Base-by-base conservation (phyloP, 768 basidiomycete genomes). In the Phallus indusiatus region DNA sequence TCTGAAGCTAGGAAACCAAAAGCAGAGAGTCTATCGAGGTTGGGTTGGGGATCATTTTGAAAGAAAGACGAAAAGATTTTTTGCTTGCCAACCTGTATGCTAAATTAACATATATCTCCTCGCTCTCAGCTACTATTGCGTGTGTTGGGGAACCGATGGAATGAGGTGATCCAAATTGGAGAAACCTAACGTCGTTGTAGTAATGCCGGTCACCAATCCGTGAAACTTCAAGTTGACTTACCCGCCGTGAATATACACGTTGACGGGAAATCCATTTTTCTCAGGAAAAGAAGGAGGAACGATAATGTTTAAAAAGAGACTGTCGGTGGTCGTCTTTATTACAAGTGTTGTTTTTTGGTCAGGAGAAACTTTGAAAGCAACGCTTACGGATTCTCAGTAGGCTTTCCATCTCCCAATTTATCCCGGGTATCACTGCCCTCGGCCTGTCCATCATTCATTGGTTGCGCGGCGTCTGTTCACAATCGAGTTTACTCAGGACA, bases 181-280 rank as follows among this genome's bases (percentile, higher is more conserved):
- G 77, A 66, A 87, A 88, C 11, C 88, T 89, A 22, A 21, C 35
- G 22, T 28, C 18, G 1, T 21, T 16, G 18, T 28, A n/a, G 12
- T 20, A 22, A 28, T 4, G 1, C 50, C 11, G 12, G 1, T 14
- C 9, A 37, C 36, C n/a, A n/a, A n/a, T 28, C 4, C 28, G 28
- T 28, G 7, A 36, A 21, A 57, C n/a, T 37, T n/a, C n/a, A n/a
- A n/a, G n/a, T n/a, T 16, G 28, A 18, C 73, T 17, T 66, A 85
- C 85, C 86, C 86, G 68, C 87, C 88, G 59, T 90, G 88, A 33
- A 90, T 83, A 70, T 87, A 90, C 2, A 89, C 77, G 60, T 78
- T 84, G 56, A 89, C 86, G 1, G 86, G 83, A 61, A 84, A 81
- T 14, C 68, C 66, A 22, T 68, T 72, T 56, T 71, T 71, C 14